Conservation (phyloP, 2,329 filamentous ascomycete species). For the Pseudopithomyces maydicus region DNA sequence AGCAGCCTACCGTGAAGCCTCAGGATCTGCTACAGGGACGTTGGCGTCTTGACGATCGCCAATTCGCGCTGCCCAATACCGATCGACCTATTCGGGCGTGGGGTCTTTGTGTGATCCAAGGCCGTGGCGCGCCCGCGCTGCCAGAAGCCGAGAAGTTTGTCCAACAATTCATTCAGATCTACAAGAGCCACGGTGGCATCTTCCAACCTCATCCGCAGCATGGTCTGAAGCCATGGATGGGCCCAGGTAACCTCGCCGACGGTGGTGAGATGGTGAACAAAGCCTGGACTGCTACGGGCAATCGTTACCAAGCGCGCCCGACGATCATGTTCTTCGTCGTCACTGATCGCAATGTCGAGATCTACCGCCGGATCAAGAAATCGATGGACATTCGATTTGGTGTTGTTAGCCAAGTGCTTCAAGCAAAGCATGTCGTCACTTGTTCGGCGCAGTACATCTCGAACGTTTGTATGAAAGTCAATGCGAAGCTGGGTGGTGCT, state of each 20-base stretch:
- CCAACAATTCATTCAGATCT: slow-evolving; percentile 65
- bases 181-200: slow-evolving; percentile 65
- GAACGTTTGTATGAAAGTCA: slow-evolving; percentile 96
- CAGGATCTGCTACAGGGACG: slow-evolving; percentile 65
- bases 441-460: slow-evolving; percentile 83
- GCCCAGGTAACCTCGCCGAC: slow-evolving; percentile 34
- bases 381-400: slow-evolving; percentile 83
- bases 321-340: slow-evolving; percentile 84
- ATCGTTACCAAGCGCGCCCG: slow-evolving; percentile 61
- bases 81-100: slow-evolving; percentile 67
- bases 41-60: slow-evolving; percentile 85
- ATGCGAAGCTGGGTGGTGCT: slow-evolving; percentile 88
- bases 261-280: slow-evolving; percentile 59
- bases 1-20: slow-evolving; percentile 28
- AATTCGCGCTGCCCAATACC: slow-evolving; percentile 71
- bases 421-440: slow-evolving; percentile 70
- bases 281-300: slow-evolving; percentile 62
- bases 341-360: slow-evolving; percentile 68
- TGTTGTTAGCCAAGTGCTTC: slow-evolving; percentile 83
- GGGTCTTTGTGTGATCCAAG: slow-evolving; percentile 72
- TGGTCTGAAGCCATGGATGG: slow-evolving; percentile 39
- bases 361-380: slow-evolving; percentile 89
- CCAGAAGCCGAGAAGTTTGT: slow-evolving; percentile 59
- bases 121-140: slow-evolving; percentile 52
- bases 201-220: slow-evolving; percentile 45